A percentile compares a stretch with the other conserved stretches of the same genome.
Evolutionary conservation across 2,329 filamentous ascomycete species (phyloP).

Genomic region (Cadophora gregata): DNA sequence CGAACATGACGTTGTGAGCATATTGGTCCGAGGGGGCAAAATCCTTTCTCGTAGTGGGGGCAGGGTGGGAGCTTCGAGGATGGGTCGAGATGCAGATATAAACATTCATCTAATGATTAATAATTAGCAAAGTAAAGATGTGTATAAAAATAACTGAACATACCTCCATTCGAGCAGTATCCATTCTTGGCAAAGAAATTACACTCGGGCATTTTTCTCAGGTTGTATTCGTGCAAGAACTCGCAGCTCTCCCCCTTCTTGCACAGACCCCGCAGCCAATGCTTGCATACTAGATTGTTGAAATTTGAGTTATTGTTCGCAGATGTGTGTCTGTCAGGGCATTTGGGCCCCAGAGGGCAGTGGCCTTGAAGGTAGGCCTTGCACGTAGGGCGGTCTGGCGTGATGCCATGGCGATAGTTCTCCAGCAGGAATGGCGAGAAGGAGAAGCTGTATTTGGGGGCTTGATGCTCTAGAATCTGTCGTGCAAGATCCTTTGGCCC

Average conservation of each 20-base stretch:
- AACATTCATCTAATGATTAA: conserved; percentile 73
- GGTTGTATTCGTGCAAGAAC: conserved; percentile 98
- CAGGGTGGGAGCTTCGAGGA: conserved; percentile 80
- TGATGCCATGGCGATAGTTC: conserved; percentile 84
- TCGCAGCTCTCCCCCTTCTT: conserved; percentile 98
- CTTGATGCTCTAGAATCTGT: conserved; percentile 61
- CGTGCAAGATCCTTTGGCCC: conserved; percentile 40
- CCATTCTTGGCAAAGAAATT: conserved; percentile 94
- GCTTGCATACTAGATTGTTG: conserved; percentile 93
- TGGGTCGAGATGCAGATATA: conserved; percentile 89
- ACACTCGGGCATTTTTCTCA: conserved; percentile 97
- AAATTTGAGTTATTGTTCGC: conserved; percentile 57
- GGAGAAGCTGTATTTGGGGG: conserved; percentile 71
- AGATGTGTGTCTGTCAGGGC: conserved; percentile 78
- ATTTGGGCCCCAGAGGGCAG: conserved; percentile 83
- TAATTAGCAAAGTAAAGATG: conserved; percentile 24
- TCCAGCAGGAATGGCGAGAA: conserved; percentile 86
- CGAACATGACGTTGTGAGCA: conserved; percentile 91
- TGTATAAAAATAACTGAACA: conserved; percentile 18
- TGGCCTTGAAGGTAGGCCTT: conserved; percentile 84
- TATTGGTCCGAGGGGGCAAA: conserved; percentile 86
- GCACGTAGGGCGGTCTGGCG: conserved; percentile 80
- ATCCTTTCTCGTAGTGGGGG: conserved; percentile 91
- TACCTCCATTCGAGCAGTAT: conserved; percentile 85
- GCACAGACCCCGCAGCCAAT: conserved; percentile 95